Evolutionary conservation across 306 rosid genomes (phyloP).

Genomic region (Medicago lupulina): DNA sequence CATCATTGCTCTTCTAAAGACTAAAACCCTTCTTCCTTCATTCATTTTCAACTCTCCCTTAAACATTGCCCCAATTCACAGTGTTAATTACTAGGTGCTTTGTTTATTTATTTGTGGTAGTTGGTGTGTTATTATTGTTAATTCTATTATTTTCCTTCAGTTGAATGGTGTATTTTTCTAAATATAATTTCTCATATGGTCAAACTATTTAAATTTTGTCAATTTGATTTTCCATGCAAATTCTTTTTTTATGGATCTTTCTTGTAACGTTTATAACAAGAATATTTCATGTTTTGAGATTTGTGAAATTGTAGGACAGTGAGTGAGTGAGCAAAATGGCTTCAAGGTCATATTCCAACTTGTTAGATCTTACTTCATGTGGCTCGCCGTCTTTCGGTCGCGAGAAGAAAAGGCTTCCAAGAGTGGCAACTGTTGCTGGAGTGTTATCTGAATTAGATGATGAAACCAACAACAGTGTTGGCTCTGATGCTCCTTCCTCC

Average conservation of each 20-base stretch:
- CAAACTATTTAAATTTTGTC: no score
- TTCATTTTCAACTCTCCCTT: constrained; percentile 38
- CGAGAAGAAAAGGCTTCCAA: constrained; percentile 79
- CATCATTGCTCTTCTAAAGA: constrained; percentile 20
- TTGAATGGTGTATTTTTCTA: constrained; percentile 19
- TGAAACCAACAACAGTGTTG: constrained; percentile 62
- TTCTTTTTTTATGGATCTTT: constrained; percentile 12
- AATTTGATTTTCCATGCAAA: neutral
- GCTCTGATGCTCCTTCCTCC: constrained; percentile 84
- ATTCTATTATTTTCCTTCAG: constrained; percentile 20
- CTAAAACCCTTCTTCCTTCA: constrained; percentile 42
- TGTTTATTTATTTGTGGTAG: constrained; percentile 13
- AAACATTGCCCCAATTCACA: neutral
- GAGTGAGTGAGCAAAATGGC: constrained; percentile 58
- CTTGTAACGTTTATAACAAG: neutral
- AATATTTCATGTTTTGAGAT: constrained; percentile 38
- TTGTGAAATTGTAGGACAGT: constrained; percentile 44
- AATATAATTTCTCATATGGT: constrained; percentile 23
- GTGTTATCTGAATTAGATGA: constrained; percentile 85
- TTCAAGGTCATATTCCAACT: constrained; percentile 89
- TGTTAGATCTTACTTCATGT: constrained; percentile 82
- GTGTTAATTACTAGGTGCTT: neutral
- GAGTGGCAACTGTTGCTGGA: constrained; percentile 86
- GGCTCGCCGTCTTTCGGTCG: constrained; percentile 66
- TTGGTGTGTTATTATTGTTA: constrained; percentile 9